Base-by-base conservation (phyloP, 345 rosid genomes). In the Luvunga scandens region DNA sequence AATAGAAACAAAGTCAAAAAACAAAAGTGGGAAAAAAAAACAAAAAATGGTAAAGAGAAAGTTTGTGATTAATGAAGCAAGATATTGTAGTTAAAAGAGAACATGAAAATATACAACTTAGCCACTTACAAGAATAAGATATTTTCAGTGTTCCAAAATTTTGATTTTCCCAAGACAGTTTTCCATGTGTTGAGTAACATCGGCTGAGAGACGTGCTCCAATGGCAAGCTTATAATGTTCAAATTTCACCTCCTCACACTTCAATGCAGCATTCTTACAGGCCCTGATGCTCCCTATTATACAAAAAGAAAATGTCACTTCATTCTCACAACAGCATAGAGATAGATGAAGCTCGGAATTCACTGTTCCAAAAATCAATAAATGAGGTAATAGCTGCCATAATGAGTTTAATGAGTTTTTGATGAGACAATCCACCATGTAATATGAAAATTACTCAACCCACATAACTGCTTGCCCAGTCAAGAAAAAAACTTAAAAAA, bases 191-290 rank as follows among this genome's bases (percentile, higher is more conserved):
- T 85, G 90, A 71, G 59, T 53, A 70, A 80, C 90, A 25, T 88
- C 93, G 2, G 85, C 85, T 3, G 93, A 86, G 79, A 87, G 82
- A 16, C 45, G 72, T 12, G 82, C 79, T 18, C 94, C 85, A 31
- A 34, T 83, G 5, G 70, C 74, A 36, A 90, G 89, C 82, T 84
- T 90, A 85, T 87, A 79, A 36, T 91, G 95, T 77, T 90, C 91
- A 73, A 92, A 93, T 75, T 93, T 95, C 53, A 79, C 76, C 38
- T 85, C 91, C n/a, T 93, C 99, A 68, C 93, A 93, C 86, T 91
- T 90, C 86, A 91, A 77, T 1, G 93, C 96, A 25, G 88, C 85
- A 16, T 71, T 85, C 85, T 76, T 92, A 82, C 97, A 92, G 30
- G 97, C 93, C 83, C 75, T 87, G 45, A 91, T 83, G 34, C 90